Evolutionary conservation across 106 monocot species (phyloP), one percentile per base, ranked within the genome.

Genomic region (Acorus calamus): DNA sequence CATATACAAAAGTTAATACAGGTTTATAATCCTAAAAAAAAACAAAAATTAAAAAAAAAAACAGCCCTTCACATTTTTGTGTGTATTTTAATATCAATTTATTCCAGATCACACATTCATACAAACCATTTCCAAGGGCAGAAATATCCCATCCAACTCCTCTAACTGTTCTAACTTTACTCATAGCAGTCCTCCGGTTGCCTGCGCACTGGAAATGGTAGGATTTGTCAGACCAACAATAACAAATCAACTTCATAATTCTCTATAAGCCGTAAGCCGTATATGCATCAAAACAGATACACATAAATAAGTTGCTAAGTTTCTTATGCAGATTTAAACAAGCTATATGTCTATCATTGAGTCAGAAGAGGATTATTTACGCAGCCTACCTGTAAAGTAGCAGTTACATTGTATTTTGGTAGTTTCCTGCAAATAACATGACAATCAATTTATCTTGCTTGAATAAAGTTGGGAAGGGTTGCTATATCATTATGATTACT

Each of bases 181-280:
- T 98, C 98, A 98, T 98, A 46, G 85, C 91, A n/a, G 98, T 98
- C 65, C 98, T 88, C 61, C 98, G 80, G 58, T 98, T 98, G 52
- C 98, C 98, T 74, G 98, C 98, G 81, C 98, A 98, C 98, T 98
- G 74, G 28, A 28, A 28, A 28, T 28, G 28, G 28, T 28, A 1
- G 28, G 28, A 28, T 0, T 28, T 28, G 28, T 28, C 28, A 28
- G 28, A 28, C 28, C 28, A 28, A 28, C 28, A 28, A 28, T 28
- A 28, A 28, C 28, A 28, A 28, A 28, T 28, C 28, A 28, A 28
- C 28, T 28, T 28, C 28, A 28, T 28, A 28, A 28, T 28, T 28
- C 28, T 28, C 28, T 28, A 28, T 28, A 28, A 28, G 28, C 28
- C 28, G 28, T 28, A 28, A 28, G 28, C 28, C 28, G 28, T 28